Evolutionary conservation across 441 rosid species (phyloP), one percentile per base, ranked within the genome.

Genomic region (Populus tomentosa): DNA sequence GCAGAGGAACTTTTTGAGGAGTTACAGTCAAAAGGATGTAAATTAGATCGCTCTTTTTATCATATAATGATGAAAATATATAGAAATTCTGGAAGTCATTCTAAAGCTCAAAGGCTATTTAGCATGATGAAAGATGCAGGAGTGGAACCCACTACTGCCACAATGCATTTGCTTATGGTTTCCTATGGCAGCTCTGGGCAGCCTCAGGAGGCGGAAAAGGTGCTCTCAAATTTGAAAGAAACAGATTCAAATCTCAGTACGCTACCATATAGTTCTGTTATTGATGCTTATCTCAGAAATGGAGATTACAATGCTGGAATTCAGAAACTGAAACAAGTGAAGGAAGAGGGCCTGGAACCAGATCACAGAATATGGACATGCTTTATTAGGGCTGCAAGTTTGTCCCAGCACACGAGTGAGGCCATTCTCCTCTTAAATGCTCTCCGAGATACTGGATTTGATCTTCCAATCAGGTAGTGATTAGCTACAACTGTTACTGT

Each of bases 341-440:
- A 87, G 84, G 80, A 74, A 79, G 98, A 90, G 71, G 95, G 95
- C 26, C 61, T 92, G 73, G 92, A 91, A 81, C 90, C 94, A 71
- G 98, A 95, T 85, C 95, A 92, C 83, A 88, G 93, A 84, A 88
- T 94, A 85, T 94, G 99, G 99, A 94, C 99, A 67, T 92, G 97
- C 90, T 95, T 95, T 82, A 80, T 92, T 59, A 90, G 97, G 83
- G 97, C 95, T 72, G 97, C 98, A 67, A 95, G 99, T 86, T 84
- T 94, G 77, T 83, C 87, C 42, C 82, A 84, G 77, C 78, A 75
- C 59, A 77, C 83, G 73, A 83, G 78, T 69, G 95, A 92, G 80
- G 95, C 93, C 75, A 82, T 89, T 79, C 33, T 77, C 70, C 91
- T 93, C 80, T 83, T 94, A 78, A 86, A 83, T 72, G 97, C 97